Evolutionary conservation across 106 monocot species (phyloP).

Genomic region (Dendrobium officinale): DNA sequence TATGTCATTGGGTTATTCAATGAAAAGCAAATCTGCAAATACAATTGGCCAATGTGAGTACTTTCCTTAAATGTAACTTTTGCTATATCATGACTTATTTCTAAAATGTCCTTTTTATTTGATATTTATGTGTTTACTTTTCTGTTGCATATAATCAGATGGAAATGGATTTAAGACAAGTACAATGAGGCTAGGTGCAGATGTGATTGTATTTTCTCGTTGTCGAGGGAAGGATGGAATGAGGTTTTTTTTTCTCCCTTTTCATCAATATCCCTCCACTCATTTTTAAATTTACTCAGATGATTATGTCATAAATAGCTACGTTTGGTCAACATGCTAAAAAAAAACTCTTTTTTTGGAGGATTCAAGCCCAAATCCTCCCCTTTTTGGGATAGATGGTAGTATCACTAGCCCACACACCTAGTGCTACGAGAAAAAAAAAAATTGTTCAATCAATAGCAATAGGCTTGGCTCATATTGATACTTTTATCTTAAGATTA

Average conservation of each 20-base stretch:
- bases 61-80: background rate
- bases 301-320: too few relatives aligned
- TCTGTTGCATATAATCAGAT: constrained; percentile 35
- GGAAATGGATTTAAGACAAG: constrained; percentile 95
- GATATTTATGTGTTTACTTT: background rate
- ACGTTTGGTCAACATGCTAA: background rate
- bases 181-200: constrained; percentile 94
- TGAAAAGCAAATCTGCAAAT: constrained; percentile 66
- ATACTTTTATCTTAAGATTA: too few relatives aligned
- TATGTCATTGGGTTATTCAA: constrained; percentile 89
- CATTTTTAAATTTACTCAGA: background rate
- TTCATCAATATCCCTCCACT: background rate
- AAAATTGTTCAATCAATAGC: too few relatives aligned
- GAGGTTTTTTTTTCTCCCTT: constrained; percentile 27
- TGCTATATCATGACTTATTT: too few relatives aligned
- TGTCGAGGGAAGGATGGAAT: constrained; percentile 50
- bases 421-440: too few relatives aligned
- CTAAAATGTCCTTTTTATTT: background rate
- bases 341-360: too few relatives aligned
- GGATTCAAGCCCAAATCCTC: too few relatives aligned
- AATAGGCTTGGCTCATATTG: too few relatives aligned
- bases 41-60: constrained; percentile 87
- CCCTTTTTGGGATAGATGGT: too few relatives aligned
- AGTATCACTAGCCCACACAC: too few relatives aligned
- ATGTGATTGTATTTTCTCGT: constrained; percentile 88